These are phyloP conservation scores for Colletotrichum magnum DNA, from an alignment of 2,329 filamentous ascomycete species.

Conservation along the genomic window DNA sequence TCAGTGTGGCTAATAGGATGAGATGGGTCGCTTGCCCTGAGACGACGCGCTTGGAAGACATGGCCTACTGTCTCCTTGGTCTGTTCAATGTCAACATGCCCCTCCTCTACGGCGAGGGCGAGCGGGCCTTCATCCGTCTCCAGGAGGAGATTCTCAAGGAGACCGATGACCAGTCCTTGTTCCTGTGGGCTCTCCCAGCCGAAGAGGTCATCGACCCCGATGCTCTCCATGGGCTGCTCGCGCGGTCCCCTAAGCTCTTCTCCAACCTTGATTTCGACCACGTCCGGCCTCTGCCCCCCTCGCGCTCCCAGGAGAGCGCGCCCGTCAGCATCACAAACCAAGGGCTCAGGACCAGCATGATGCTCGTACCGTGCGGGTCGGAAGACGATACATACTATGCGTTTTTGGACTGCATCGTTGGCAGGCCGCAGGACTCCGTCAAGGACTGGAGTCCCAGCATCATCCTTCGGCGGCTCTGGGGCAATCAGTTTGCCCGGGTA, in stretches of 20 bases:
- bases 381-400: slow-evolving; percentile 10
- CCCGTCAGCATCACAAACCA: slow-evolving; percentile 12
- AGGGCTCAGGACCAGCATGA: slow-evolving; percentile 18
- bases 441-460: slow-evolving; percentile 5
- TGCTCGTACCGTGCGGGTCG: not conserved
- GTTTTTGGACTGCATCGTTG: slow-evolving; percentile 16
- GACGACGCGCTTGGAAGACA: slow-evolving; percentile 44
- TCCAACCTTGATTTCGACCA: slow-evolving; percentile 6
- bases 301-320: slow-evolving; percentile 8
- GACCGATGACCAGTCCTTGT: slow-evolving; percentile 30
- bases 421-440: not conserved
- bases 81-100: slow-evolving; percentile 48
- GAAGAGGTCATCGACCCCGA: not conserved
- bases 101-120: slow-evolving; percentile 47
- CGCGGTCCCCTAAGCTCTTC: slow-evolving; percentile 4
- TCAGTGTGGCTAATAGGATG: slow-evolving; percentile 46
- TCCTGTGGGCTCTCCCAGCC: slow-evolving; percentile 1
- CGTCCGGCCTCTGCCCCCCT: slow-evolving; percentile 5
- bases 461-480: slow-evolving; percentile 12
- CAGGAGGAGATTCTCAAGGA: slow-evolving; percentile 34
- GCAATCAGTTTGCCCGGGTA: slow-evolving; percentile 22
- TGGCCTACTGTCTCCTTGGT: slow-evolving; percentile 48
- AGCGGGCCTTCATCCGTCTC: slow-evolving; percentile 43
- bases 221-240: slow-evolving; percentile 1
- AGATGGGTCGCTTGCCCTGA: slow-evolving; percentile 45